phyloP scores from a whole-genome alignment of 2,329 filamentous ascomycete genomes.

The Conoideocrella luteorostrata region DNA sequence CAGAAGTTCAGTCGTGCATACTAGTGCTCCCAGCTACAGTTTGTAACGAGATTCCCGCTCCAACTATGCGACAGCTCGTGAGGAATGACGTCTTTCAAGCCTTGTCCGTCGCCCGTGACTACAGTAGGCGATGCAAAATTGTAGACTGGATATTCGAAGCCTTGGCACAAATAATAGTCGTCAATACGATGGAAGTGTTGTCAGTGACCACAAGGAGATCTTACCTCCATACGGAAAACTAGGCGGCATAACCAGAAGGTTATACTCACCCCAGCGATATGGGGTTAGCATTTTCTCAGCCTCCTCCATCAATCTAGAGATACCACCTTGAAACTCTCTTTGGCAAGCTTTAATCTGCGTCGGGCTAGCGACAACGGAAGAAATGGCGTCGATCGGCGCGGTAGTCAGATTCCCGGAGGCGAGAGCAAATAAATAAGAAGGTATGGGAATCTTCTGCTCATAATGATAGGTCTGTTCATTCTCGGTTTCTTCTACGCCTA shows the following conservation, averaged over 20 bases:
- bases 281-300: slow-evolving; percentile 78
- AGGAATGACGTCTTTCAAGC: slow-evolving; percentile 93
- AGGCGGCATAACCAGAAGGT: slow-evolving; percentile 81
- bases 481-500: slow-evolving; percentile 35
- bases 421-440: slow-evolving; percentile 90
- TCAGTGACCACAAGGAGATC: too few species aligned
- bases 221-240: slow-evolving; percentile 81
- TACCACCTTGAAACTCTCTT: slow-evolving; percentile 87
- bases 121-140: slow-evolving; percentile 94
- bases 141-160: slow-evolving; percentile 89
- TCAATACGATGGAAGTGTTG: too few species aligned
- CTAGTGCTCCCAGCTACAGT: slow-evolving; percentile 77
- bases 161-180: too few species aligned
- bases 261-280: slow-evolving; percentile 93
- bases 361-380: slow-evolving; percentile 78
- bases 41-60: slow-evolving; percentile 81
- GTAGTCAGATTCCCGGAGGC: slow-evolving; percentile 79
- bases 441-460: slow-evolving; percentile 86
- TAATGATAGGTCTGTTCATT: slow-evolving; percentile 70
- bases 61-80: slow-evolving; percentile 74
- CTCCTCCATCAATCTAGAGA: slow-evolving; percentile 83
- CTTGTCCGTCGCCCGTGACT: slow-evolving; percentile 83
- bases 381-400: slow-evolving; percentile 78
- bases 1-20: slow-evolving; percentile 34
- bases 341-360: slow-evolving; percentile 78